Percentiles rank a stretch among this genome's conserved stretches.
These are phyloP conservation scores for Nemania diffusa DNA, from an alignment of 2,329 filamentous ascomycete genomes.

Conservation along the genomic window DNA sequence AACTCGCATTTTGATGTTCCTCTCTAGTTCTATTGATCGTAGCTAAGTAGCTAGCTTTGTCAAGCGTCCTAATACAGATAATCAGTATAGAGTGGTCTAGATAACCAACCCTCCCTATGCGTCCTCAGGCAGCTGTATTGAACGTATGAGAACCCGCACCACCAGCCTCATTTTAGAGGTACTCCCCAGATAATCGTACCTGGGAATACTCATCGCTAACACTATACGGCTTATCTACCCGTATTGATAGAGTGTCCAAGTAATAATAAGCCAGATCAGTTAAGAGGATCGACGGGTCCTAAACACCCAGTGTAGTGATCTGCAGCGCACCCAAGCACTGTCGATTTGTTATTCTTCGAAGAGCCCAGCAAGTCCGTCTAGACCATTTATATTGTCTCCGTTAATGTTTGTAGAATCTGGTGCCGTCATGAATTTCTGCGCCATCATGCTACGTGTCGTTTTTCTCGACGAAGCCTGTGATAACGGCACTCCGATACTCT, in stretches of 20 bases:
- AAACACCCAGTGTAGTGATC: background rate
- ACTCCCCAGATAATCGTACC: background rate
- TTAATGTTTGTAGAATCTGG: constrained; percentile 46
- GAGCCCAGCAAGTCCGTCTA: constrained; percentile 66
- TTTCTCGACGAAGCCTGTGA: constrained; percentile 52
- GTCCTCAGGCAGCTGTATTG: background rate
- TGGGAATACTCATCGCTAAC: constrained; percentile 2
- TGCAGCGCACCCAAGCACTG: background rate
- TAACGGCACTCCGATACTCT: constrained; percentile 56
- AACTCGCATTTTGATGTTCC: background rate
- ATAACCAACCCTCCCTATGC: background rate
- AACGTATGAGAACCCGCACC: background rate
- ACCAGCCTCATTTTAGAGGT: background rate
- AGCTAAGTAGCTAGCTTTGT: background rate
- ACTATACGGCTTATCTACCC: constrained; percentile 6
- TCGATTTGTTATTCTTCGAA: constrained; percentile 50
- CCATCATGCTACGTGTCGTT: constrained; percentile 66
- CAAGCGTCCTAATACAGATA: background rate
- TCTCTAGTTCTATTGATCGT: background rate
- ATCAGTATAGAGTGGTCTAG: too few species aligned
- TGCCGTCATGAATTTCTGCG: constrained; percentile 73
- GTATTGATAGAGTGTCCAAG: background rate
- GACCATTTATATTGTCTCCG: constrained; percentile 55
- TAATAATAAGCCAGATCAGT: background rate
- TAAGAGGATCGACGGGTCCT: background rate